phyloP scores from a whole-genome alignment of 2,329 filamentous ascomycete species.

The Passalora sequoiae region DNA sequence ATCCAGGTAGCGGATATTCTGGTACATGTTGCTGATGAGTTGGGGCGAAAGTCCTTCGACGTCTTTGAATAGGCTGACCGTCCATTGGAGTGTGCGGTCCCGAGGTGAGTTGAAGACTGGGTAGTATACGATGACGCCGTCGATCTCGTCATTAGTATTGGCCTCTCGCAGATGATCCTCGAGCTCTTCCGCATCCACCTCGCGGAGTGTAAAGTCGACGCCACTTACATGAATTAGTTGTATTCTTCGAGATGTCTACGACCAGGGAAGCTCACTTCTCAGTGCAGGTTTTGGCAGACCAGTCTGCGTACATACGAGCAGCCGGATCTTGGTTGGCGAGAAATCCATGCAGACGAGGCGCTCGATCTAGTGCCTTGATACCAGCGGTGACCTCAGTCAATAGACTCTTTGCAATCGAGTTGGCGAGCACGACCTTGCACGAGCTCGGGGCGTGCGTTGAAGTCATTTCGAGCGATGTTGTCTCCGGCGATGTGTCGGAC shows the following conservation, averaged over 20 bases:
- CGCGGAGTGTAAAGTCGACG: slow-evolving; percentile 80
- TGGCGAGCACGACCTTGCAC: slow-evolving; percentile 91
- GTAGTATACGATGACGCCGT: slow-evolving; percentile 97
- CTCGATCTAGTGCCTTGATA: slow-evolving; percentile 63
- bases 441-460: slow-evolving; percentile 30
- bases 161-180: slow-evolving; percentile 83
- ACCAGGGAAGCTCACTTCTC: slow-evolving; percentile 69
- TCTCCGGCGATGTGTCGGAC: too few species aligned
- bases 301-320: slow-evolving; percentile 89
- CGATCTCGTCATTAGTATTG: slow-evolving; percentile 70
- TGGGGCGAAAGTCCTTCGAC: slow-evolving; percentile 91
- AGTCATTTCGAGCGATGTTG: too few species aligned
- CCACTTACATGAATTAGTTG: slow-evolving; percentile 48
- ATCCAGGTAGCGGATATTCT: slow-evolving; percentile 94
- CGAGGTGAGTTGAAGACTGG: slow-evolving; percentile 88
- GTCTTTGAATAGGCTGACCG: slow-evolving; percentile 83
- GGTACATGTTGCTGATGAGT: slow-evolving; percentile 99
- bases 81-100: slow-evolving; percentile 93
- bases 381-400: slow-evolving; percentile 73
- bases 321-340: slow-evolving; percentile 88
- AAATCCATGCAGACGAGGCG: slow-evolving; percentile 82
- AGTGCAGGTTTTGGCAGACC: slow-evolving; percentile 91
- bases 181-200: slow-evolving; percentile 78
- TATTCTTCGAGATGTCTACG: slow-evolving; percentile 1
- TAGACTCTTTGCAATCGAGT: slow-evolving; percentile 77